phyloP scores from a whole-genome alignment of 2,329 filamentous ascomycete genomes.

The Plectosphaerella plurivora region DNA sequence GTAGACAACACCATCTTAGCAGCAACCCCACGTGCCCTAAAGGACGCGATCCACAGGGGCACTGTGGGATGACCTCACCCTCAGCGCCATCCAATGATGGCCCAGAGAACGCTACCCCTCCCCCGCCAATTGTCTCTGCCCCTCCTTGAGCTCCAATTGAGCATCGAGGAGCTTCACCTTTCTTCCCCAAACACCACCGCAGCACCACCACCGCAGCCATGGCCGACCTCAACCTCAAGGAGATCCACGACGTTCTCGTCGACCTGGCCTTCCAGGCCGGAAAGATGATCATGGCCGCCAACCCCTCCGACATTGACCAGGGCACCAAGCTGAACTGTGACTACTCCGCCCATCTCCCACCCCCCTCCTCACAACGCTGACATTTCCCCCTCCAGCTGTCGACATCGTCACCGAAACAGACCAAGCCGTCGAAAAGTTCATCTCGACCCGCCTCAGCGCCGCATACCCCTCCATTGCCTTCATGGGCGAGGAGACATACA shows the following conservation, averaged over 20 bases:
- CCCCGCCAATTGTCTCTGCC: too few species aligned
- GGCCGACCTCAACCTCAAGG: conserved; percentile 54
- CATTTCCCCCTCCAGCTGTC: conserved; percentile 40
- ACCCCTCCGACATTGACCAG: conserved; percentile 51
- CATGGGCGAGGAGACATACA: conserved; percentile 75
- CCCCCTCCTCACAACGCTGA: not conserved
- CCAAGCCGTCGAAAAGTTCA: conserved; percentile 60
- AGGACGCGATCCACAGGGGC: too few species aligned
- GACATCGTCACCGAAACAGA: conserved; percentile 68
- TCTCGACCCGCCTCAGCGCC: conserved; percentile 45
- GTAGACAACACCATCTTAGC: too few species aligned
- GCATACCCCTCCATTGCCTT: conserved; percentile 57
- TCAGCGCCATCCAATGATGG: too few species aligned
- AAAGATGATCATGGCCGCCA: conserved; percentile 57
- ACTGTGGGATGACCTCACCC: too few species aligned
- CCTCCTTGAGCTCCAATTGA: not conserved
- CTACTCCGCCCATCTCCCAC: conserved; percentile 7
- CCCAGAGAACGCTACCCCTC: too few species aligned
- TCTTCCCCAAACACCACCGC: not conserved
- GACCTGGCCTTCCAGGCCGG: conserved; percentile 60
- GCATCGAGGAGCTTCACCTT: not conserved
- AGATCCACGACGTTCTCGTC: conserved; percentile 58
- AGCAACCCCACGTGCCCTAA: too few species aligned
- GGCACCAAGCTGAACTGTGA: conserved; percentile 63
- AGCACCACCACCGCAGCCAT: conserved; percentile 28